Conservation (phyloP, 495 filamentous ascomycete genomes). For the Aspergillus saccharolyticus region DNA sequence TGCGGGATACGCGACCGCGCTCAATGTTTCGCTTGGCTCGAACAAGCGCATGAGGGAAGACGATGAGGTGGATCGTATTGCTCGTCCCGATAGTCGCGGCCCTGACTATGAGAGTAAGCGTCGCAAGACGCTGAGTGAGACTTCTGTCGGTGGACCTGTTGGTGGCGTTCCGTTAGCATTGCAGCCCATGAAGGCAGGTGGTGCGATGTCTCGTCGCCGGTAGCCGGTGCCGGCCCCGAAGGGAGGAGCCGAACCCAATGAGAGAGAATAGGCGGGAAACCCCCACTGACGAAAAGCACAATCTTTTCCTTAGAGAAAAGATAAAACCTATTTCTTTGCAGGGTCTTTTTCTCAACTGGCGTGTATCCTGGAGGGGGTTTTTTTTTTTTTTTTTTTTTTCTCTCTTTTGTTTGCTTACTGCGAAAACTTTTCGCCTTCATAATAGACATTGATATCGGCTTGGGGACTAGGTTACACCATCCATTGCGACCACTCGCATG, state of each 20-base stretch:
- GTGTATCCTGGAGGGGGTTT: conserved; percentile 12
- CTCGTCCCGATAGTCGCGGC: conserved; percentile 62
- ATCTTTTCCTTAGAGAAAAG: conserved; percentile 4
- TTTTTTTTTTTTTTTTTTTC: too few relatives aligned
- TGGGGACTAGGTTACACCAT: not conserved
- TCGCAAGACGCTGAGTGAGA: conserved; percentile 71
- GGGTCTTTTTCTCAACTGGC: conserved; percentile 7
- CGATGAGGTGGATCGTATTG: conserved; percentile 68
- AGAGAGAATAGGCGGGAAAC: conserved; percentile 7
- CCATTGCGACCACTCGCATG: too few relatives aligned
- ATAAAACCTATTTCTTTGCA: conserved; percentile 8
- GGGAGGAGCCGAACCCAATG: not conserved
- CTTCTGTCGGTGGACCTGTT: conserved; percentile 43
- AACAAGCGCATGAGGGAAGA: conserved; percentile 78
- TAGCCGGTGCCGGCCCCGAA: conserved; percentile 16
- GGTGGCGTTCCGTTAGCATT: conserved; percentile 35
- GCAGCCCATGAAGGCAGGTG: conserved; percentile 44
- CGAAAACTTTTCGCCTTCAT: conserved; percentile 19
- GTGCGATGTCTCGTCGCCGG: conserved; percentile 35
- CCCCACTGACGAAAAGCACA: not conserved
- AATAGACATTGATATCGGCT: conserved; percentile 22
- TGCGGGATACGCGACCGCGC: conserved; percentile 47
- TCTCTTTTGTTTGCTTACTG: conserved; percentile 16
- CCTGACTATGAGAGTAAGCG: conserved; percentile 71
- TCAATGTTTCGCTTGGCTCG: conserved; percentile 63